phyloP scores from a whole-genome alignment of 345 rosid genomes.

The Cochlearia excelsa region DNA sequence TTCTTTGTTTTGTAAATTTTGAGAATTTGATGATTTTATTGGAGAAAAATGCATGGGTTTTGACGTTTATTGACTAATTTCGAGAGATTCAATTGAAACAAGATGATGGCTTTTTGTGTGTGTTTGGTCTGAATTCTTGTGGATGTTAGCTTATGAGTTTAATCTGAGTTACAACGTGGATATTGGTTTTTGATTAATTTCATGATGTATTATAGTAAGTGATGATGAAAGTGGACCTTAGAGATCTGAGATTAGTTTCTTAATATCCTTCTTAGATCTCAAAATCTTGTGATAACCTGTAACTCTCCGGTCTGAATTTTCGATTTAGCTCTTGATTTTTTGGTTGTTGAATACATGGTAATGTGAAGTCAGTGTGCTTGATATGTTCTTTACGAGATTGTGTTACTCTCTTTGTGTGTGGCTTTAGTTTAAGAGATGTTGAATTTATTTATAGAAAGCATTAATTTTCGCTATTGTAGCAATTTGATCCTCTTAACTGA shows the following conservation, averaged over 20 bases:
- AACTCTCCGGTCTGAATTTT: not conserved
- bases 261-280: not conserved
- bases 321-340: not conserved
- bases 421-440: conserved; percentile 5
- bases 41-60: conserved; percentile 11
- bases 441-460: not conserved
- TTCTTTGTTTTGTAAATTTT: conserved; percentile 2
- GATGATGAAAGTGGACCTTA: conserved; percentile 17
- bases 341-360: not conserved
- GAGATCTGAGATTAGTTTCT: conserved; percentile 22
- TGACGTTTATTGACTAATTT: conserved; percentile 14
- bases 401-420: not conserved
- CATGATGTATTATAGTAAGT: not conserved
- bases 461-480: not conserved
- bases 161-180: not conserved
- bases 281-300: not conserved
- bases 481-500: conserved; percentile 1
- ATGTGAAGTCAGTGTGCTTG: not conserved
- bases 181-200: conserved; percentile 5
- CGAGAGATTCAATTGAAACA: not conserved
- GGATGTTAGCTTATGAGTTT: conserved; percentile 4
- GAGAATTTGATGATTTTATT: not conserved
- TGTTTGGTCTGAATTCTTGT: conserved; percentile 14
- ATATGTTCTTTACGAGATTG: conserved; percentile 7
- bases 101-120: not conserved